Percentiles rank a stretch among this genome's conserved stretches.
phyloP scores from a whole-genome alignment of 2,329 filamentous ascomycete genomes.

The Gyromitra esculenta region DNA sequence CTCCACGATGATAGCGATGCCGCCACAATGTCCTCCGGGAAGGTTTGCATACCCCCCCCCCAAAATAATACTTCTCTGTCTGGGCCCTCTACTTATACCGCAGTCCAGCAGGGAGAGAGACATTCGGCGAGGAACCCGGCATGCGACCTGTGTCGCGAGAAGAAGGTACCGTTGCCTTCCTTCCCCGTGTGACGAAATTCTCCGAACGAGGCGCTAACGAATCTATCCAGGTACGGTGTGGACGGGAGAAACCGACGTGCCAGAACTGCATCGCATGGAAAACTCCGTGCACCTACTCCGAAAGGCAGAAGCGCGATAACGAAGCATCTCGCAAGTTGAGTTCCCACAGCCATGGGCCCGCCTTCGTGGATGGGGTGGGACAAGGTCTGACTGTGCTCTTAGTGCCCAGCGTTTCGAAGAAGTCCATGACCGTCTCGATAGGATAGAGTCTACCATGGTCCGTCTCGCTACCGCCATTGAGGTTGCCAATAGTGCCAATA shows the following conservation, averaged over 20 bases:
- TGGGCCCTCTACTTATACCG: background rate
- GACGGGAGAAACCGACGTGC: conserved; percentile 57
- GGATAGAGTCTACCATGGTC: conserved; percentile 56
- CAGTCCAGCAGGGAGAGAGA: conserved; percentile 44
- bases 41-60: conserved; percentile 18
- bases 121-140: conserved; percentile 57
- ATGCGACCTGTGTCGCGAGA: conserved; percentile 58
- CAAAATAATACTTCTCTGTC: background rate
- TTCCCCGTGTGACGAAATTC: background rate
- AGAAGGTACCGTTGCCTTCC: conserved; percentile 54
- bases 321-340: conserved; percentile 57
- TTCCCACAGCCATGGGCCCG: conserved; percentile 30
- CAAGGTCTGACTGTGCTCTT: conserved; percentile 13
- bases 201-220: conserved; percentile 15
- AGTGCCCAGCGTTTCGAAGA: conserved; percentile 58
- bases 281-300: conserved; percentile 57
- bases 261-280: conserved; percentile 58
- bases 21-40: conserved; percentile 38
- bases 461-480: conserved; percentile 54
- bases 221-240: conserved; percentile 56
- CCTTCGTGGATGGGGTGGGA: background rate
- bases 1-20: conserved; percentile 45
- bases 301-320: conserved; percentile 58
- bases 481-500: conserved; percentile 26
- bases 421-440: conserved; percentile 57